phyloP scores from a whole-genome alignment of 2,329 filamentous ascomycete species.

The Chrysoporthe puriensis region DNA sequence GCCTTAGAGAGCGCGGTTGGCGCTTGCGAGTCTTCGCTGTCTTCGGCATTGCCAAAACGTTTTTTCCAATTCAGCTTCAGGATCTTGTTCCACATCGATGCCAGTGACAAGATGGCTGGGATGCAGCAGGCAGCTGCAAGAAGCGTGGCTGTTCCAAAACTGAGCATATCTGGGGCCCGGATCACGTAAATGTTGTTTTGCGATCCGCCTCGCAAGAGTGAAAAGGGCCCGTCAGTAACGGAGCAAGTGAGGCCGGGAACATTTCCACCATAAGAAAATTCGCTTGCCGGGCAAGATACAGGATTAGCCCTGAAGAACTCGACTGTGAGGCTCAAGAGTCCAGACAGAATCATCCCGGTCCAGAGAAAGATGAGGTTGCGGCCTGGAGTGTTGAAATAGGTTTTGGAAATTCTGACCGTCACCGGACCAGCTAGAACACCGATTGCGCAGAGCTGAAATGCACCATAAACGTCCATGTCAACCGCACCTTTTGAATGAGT shows the following conservation, averaged over 20 bases:
- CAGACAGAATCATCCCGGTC: conserved; percentile 63
- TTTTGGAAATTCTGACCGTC: conserved; percentile 62
- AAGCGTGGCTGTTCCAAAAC: conserved; percentile 62
- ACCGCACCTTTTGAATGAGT: conserved; percentile 52
- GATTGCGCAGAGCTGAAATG: conserved; percentile 69
- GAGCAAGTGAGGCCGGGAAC: conserved; percentile 54
- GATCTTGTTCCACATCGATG: conserved; percentile 68
- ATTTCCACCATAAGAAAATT: conserved; percentile 50
- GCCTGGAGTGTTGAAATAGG: conserved; percentile 66
- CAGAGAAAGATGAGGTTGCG: conserved; percentile 70
- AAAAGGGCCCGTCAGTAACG: conserved; percentile 50
- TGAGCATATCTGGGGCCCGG: conserved; percentile 57
- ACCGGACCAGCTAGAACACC: conserved; percentile 67
- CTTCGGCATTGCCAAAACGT: conserved; percentile 41
- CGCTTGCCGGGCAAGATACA: conserved; percentile 42
- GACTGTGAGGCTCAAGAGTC: conserved; percentile 63
- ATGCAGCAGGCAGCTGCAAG: conserved; percentile 68
- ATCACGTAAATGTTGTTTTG: conserved; percentile 67
- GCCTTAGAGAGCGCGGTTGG: conserved; percentile 56
- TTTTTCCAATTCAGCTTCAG: conserved; percentile 63
- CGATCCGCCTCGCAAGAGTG: conserved; percentile 57
- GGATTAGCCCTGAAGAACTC: conserved; percentile 64
- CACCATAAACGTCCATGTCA: conserved; percentile 71
- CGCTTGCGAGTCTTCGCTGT: conserved; percentile 38
- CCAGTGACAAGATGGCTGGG: conserved; percentile 63